Percentiles rank a stretch among this genome's conserved stretches.
Evolutionary conservation across 495 filamentous ascomycete genomes (phyloP).

Genomic region (Achaetomiella virescens): DNA sequence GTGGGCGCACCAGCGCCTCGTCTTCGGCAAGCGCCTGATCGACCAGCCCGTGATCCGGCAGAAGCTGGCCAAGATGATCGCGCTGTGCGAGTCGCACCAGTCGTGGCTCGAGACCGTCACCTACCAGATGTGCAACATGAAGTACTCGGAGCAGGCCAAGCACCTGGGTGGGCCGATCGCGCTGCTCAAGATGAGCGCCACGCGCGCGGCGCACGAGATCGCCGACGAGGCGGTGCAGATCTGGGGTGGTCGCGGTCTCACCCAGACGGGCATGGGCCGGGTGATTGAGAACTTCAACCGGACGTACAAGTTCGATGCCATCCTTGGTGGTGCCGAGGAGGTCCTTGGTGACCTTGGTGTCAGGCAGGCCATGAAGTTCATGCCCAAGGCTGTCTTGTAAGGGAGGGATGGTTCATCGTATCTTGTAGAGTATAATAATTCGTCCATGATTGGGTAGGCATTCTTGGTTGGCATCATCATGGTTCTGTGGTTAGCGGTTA

Average conservation of each 20-base stretch:
- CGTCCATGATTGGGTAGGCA: background rate
- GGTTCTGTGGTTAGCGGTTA: background rate
- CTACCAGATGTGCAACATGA: slow-evolving; percentile 82
- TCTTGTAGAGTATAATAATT: background rate
- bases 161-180: slow-evolving; percentile 76
- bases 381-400: slow-evolving; percentile 79
- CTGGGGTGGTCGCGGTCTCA: slow-evolving; percentile 76
- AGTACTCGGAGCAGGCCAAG: slow-evolving; percentile 68
- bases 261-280: slow-evolving; percentile 75
- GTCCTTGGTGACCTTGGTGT: slow-evolving; percentile 78
- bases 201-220: slow-evolving; percentile 71
- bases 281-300: slow-evolving; percentile 76
- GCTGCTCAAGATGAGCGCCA: slow-evolving; percentile 72
- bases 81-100: slow-evolving; percentile 72
- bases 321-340: slow-evolving; percentile 80
- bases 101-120: slow-evolving; percentile 77
- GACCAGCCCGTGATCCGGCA: slow-evolving; percentile 82
- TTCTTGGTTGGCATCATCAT: background rate
- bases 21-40: slow-evolving; percentile 74
- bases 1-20: slow-evolving; percentile 84
- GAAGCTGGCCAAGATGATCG: slow-evolving; percentile 87
- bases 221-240: slow-evolving; percentile 81
- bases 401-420: background rate
- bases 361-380: slow-evolving; percentile 71
- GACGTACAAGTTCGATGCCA: slow-evolving; percentile 85